phyloP scores from a whole-genome alignment of 108 stramenopile genomes.

The Cyclotella choctawhatcheeana region DNA sequence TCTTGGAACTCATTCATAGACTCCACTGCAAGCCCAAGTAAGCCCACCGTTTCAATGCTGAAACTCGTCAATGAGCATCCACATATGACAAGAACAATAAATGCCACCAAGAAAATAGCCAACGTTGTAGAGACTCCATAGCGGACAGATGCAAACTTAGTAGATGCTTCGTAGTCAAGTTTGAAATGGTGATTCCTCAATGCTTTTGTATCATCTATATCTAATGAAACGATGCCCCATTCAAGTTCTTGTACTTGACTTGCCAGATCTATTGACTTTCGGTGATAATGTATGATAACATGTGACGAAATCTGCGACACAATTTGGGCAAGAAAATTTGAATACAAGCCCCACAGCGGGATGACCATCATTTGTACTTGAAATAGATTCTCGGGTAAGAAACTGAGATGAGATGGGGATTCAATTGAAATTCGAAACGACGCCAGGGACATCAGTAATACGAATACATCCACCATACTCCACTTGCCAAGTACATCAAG shows the following conservation, averaged over 20 bases:
- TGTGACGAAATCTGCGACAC: constrained; percentile 80
- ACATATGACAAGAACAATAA: constrained; percentile 54
- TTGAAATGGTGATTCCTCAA: constrained; percentile 43
- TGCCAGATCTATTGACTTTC: constrained; percentile 46
- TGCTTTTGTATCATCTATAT: background rate
- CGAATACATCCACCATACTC: constrained; percentile 75
- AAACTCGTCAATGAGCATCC: constrained; percentile 69
- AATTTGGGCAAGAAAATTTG: constrained; percentile 83
- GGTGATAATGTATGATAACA: constrained; percentile 83
- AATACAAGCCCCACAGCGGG: constrained; percentile 85
- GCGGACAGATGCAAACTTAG: constrained; percentile 32
- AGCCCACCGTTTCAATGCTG: constrained; percentile 67
- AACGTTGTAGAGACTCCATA: constrained; percentile 52
- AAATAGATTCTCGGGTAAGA: constrained; percentile 74
- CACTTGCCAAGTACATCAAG: constrained; percentile 79
- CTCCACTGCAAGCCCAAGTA: constrained; percentile 79
- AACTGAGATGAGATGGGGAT: constrained; percentile 62
- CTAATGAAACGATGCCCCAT: constrained; percentile 18
- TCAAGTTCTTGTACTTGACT: constrained; percentile 14
- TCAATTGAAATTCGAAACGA: constrained; percentile 74
- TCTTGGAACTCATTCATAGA: constrained; percentile 70
- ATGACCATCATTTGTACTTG: constrained; percentile 71
- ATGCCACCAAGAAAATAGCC: constrained; percentile 13
- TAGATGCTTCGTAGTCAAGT: constrained; percentile 50
- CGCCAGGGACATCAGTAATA: constrained; percentile 68